Evolutionary conservation across 805 yeast species (phyloP).

Genomic region (Yarrowia porcina): DNA sequence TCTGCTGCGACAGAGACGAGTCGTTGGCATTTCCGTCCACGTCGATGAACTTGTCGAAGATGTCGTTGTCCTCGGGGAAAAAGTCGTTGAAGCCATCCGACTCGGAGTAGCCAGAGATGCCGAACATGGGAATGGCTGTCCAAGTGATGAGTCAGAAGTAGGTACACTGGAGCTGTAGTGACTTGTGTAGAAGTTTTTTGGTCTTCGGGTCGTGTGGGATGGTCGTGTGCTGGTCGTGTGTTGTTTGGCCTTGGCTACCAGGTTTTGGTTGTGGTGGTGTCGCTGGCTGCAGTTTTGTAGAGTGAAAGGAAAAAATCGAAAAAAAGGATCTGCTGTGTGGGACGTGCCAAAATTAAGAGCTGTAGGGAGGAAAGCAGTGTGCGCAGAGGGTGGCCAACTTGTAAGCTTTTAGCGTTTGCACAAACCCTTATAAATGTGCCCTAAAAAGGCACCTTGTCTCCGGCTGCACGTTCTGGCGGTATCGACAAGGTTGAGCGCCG

Average conservation of each 20-base stretch:
- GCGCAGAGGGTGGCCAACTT: background rate
- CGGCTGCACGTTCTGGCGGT: conserved; percentile 21
- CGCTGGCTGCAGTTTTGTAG: background rate
- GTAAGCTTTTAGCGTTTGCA: background rate
- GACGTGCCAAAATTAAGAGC: conserved; percentile 2
- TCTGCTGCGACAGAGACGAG: background rate
- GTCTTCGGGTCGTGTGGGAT: too few relatives aligned
- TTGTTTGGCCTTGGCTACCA: too few relatives aligned
- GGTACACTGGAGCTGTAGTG: too few relatives aligned
- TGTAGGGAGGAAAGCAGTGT: conserved; percentile 23
- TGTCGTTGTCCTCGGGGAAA: conserved; percentile 24
- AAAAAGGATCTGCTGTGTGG: conserved; percentile 15
- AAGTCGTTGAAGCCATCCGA: conserved; percentile 26
- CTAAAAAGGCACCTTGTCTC: conserved; percentile 24
- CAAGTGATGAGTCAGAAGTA: too few relatives aligned
- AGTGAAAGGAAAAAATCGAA: background rate
- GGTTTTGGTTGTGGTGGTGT: background rate
- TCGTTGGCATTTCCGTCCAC: conserved; percentile 21
- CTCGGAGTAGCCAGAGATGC: conserved; percentile 24
- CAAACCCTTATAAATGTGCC: conserved; percentile 19
- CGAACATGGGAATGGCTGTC: conserved; percentile 4
- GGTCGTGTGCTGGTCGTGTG: too few relatives aligned
- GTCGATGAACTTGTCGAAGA: conserved; percentile 25
- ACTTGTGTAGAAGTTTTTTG: background rate
- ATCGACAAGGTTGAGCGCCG: background rate